Conservation (phyloP, 345 rosid genomes). For the Ailanthus altissimus region DNA sequence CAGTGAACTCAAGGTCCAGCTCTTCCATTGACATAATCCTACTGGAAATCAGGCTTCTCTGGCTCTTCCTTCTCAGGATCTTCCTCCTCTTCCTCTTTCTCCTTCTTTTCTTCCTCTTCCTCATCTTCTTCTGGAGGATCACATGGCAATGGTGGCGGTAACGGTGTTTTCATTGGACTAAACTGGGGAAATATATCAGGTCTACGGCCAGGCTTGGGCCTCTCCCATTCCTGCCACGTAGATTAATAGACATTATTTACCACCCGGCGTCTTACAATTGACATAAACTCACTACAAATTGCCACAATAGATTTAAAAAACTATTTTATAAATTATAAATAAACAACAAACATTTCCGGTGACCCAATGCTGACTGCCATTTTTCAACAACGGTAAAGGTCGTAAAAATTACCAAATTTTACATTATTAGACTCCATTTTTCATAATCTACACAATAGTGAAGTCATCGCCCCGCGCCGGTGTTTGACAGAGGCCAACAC, state of each 20-base stretch:
- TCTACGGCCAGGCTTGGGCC: constrained; percentile 75
- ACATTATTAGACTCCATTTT: too few relatives aligned
- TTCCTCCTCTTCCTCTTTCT: constrained; percentile 59
- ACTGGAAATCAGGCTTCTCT: constrained; percentile 39
- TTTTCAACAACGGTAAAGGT: too few relatives aligned
- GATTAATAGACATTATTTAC: constrained; percentile 16
- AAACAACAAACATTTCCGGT: too few relatives aligned
- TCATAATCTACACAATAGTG: too few relatives aligned
- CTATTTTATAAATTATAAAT: too few relatives aligned
- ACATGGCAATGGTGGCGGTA: constrained; percentile 69
- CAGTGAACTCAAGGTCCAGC: not conserved
- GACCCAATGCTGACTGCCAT: too few relatives aligned
- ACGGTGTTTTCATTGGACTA: constrained; percentile 81
- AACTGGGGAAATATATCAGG: constrained; percentile 75
- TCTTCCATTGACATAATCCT: constrained; percentile 2
- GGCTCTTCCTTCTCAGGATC: constrained; percentile 46
- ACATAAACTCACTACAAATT: not conserved
- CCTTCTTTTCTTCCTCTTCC: constrained; percentile 61
- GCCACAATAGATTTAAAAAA: too few relatives aligned
- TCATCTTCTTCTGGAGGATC: constrained; percentile 82
- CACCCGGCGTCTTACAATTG: not conserved
- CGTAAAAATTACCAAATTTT: too few relatives aligned
- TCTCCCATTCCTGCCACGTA: constrained; percentile 66
- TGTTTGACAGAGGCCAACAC: too few relatives aligned
- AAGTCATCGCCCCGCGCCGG: too few relatives aligned